Conservation (phyloP, 305 asterid species). For the Solanum hybrid region DNA sequence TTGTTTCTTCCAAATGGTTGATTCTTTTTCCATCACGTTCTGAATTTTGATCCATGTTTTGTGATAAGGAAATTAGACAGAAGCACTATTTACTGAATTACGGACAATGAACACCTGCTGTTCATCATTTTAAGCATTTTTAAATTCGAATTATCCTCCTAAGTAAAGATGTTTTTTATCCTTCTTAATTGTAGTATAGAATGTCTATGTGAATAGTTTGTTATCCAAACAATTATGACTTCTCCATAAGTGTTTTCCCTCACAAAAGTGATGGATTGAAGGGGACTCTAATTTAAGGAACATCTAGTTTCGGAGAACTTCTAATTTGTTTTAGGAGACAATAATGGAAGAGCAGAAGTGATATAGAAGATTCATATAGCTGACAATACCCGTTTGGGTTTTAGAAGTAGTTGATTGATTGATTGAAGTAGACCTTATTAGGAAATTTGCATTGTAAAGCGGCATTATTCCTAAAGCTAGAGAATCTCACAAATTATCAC, state of each 20-base stretch:
- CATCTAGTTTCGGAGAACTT: not conserved
- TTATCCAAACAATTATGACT: not conserved
- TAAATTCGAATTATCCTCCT: not conserved
- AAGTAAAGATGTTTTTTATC: not conserved
- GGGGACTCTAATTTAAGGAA: not conserved
- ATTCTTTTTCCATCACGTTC: not conserved
- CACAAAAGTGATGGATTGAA: not conserved
- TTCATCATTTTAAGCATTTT: not conserved
- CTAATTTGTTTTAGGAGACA: not conserved
- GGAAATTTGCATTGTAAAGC: not conserved
- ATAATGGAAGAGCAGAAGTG: not conserved
- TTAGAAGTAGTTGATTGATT: not conserved
- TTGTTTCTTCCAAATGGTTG: not conserved
- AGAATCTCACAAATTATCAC: not conserved
- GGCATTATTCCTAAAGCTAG: not conserved
- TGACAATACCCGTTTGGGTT: not conserved
- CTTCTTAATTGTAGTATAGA: not conserved
- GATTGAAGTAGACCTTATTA: not conserved
- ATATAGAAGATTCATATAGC: not conserved
- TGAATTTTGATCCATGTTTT: not conserved
- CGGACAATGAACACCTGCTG: not conserved
- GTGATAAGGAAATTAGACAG: not conserved
- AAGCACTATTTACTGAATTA: not conserved
- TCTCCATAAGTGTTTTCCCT: not conserved
- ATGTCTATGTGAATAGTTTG: not conserved